Conservation (phyloP, 331 rosid genomes). For the Cydonia oblonga region DNA sequence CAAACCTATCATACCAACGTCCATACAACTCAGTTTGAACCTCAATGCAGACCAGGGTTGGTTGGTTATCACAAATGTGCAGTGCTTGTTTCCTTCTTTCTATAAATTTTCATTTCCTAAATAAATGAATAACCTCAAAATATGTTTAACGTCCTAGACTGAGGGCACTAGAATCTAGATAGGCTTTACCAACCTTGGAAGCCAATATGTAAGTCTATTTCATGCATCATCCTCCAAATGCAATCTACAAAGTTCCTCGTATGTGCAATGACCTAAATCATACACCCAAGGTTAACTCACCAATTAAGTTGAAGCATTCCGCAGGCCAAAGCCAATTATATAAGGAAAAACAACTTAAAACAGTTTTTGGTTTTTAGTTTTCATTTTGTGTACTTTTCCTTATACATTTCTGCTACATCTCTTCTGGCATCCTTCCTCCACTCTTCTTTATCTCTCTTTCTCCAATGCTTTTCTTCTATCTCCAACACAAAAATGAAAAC, state of each 20-base stretch:
- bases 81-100: neutral
- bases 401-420: neutral
- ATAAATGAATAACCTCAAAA: neutral
- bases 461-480: neutral
- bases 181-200: neutral
- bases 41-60: neutral
- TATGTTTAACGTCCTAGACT: neutral
- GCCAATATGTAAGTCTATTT: neutral
- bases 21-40: neutral
- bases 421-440: neutral
- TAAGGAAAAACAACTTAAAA: neutral
- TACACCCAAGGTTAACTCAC: neutral
- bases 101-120: neutral
- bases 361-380: neutral
- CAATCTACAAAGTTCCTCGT: neutral
- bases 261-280: neutral
- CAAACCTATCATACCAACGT: neutral
- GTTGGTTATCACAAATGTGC: neutral
- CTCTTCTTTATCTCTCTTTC: neutral
- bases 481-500: neutral
- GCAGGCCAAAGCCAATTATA: neutral
- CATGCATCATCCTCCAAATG: neutral
- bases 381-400: neutral
- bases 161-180: neutral
- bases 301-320: neutral